Conservation (phyloP, 2,329 filamentous ascomycete species). For the Cercospora sp. region DNA sequence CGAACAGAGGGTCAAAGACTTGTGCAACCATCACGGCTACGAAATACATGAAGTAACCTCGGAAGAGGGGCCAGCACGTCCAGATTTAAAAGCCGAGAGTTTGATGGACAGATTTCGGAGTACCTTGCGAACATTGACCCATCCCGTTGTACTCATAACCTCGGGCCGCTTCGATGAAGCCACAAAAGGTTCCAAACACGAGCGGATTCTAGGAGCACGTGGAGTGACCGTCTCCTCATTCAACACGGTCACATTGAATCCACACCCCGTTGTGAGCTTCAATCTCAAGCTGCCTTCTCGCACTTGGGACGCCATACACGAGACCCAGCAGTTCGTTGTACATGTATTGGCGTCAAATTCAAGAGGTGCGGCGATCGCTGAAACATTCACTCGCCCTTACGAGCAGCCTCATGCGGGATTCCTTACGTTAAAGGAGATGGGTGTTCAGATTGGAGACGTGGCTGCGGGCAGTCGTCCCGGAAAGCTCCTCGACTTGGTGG, state of each 20-base stretch:
- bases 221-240: conserved; percentile 64
- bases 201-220: conserved; percentile 25
- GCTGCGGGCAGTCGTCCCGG: not conserved
- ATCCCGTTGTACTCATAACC: conserved; percentile 60
- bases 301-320: conserved; percentile 55
- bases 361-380: conserved; percentile 37
- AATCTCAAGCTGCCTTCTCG: conserved; percentile 60
- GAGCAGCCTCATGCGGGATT: conserved; percentile 30
- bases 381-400: conserved; percentile 37
- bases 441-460: not conserved
- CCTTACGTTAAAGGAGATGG: conserved; percentile 11
- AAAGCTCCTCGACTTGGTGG: not conserved
- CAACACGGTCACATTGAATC: conserved; percentile 58
- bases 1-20: too few species aligned
- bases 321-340: conserved; percentile 48
- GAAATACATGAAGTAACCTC: too few species aligned
- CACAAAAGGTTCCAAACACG: too few species aligned
- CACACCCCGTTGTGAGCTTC: conserved; percentile 61
- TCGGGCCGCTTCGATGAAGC: conserved; percentile 16
- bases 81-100: too few species aligned
- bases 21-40: too few species aligned
- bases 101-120: conserved; percentile 2
- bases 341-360: conserved; percentile 49
- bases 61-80: too few species aligned
- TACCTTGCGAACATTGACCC: conserved; percentile 52